Base-by-base conservation (phyloP, 2,329 filamentous ascomycete genomes). In the Ophiostoma sp. region DNA sequence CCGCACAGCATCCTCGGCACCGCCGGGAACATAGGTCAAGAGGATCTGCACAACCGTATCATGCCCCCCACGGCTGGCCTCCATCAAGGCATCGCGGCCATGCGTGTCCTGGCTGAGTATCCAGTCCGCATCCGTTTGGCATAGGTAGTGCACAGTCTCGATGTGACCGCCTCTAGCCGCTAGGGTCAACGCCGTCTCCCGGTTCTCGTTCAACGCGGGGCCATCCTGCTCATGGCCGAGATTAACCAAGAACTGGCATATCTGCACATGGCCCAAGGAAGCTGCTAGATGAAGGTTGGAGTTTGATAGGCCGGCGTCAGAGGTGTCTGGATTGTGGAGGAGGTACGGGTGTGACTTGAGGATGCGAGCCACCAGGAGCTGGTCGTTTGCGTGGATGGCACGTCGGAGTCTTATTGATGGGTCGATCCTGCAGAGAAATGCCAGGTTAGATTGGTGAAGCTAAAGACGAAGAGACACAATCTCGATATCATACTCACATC, bases 281-380 rank as follows among this genome's bases (percentile, higher is more conserved):
- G 90, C 90, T 60, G 92, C 91, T 2, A 96, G 84, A 77, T 96
- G 92, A 52, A 97, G 84, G 72, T 87, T 92, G 2, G 92, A 94
- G 79, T 96, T 95, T 76, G 89, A 90, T 72, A 91, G 87, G 65
- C 85, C 86, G 8, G 78, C 75, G 71, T 87, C 83, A 4, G 87
- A 85, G 73, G 86, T 85, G 77, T 96, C 91, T 2, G 92, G 91
- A 75, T 96, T 96, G 75, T 89, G 88, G 41, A 96, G 82, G 71
- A 89, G 85, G 18, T 80, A 76, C 0, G 89, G 90, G 75, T 94
- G 87, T 69, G 88, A 88, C 72, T 83, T 85, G 72, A 96, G 82
- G 76, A 96, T 93, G 76, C 92, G 90, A 73, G 84, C 80, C 73
- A 93, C 89, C 72, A 96, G 89, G 68, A 87, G 80, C 66, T 81